A percentile compares a stretch with the other conserved stretches of the same genome.
These are phyloP conservation scores for Metschnikowia proteae DNA, from an alignment of 805 yeast species.

Conservation along the genomic window DNA sequence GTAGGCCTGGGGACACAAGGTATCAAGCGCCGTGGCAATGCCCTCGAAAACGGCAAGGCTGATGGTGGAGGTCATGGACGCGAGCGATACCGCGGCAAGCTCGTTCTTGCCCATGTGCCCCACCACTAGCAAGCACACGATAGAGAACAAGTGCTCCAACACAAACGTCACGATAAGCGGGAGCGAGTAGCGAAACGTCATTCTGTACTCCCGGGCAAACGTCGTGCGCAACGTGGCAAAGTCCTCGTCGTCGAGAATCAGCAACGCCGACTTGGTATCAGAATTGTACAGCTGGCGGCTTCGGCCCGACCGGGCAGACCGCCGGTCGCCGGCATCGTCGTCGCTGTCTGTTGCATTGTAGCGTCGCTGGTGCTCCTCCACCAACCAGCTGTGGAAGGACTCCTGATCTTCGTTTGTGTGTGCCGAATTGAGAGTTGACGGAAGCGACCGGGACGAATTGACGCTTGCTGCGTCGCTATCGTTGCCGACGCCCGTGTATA, in stretches of 20 bases:
- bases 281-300: slow-evolving; percentile 4
- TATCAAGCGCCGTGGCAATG: slow-evolving; percentile 44
- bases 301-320: slow-evolving; percentile 3
- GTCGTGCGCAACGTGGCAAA: slow-evolving; percentile 30
- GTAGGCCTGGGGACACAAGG: slow-evolving; percentile 44
- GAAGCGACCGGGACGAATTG: slow-evolving; percentile 38
- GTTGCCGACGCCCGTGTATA: slow-evolving; percentile 19
- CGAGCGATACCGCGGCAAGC: slow-evolving; percentile 45
- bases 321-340: slow-evolving; percentile 10
- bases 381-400: slow-evolving; percentile 41
- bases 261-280: slow-evolving; percentile 9
- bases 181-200: slow-evolving; percentile 31
- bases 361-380: slow-evolving; percentile 41
- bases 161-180: slow-evolving; percentile 41
- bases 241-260: slow-evolving; percentile 25
- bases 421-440: slow-evolving; percentile 37
- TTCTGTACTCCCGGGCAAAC: slow-evolving; percentile 24
- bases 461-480: slow-evolving; percentile 40
- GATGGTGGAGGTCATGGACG: slow-evolving; percentile 42
- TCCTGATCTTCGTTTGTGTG: slow-evolving; percentile 36
- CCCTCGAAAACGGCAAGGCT: slow-evolving; percentile 45
- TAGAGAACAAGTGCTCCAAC: slow-evolving; percentile 42
- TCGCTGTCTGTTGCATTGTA: slow-evolving; percentile 23
- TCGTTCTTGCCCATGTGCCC: slow-evolving; percentile 45
- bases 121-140: slow-evolving; percentile 41